Conservation (phyloP, 805 yeast genomes). For the Starmerella lactis-condensi region DNA sequence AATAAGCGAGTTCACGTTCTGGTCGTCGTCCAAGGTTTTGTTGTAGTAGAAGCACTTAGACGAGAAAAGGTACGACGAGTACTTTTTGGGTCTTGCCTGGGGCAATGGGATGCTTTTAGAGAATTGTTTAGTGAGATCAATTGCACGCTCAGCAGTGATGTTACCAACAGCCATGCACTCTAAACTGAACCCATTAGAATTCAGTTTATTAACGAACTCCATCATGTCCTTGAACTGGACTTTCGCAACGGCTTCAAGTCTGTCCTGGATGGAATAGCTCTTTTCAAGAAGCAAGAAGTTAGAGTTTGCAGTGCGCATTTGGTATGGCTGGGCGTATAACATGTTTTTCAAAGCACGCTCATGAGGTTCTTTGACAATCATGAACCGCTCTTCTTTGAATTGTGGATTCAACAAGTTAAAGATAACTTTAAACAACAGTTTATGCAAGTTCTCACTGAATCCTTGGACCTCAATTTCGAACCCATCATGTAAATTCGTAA, state of each 20-base stretch:
- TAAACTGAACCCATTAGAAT: conserved; percentile 37
- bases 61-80: conserved; percentile 22
- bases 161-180: conserved; percentile 74
- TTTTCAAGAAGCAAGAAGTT: conserved; percentile 52
- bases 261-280: conserved; percentile 47
- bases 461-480: conserved; percentile 52
- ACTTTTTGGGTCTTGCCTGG: conserved; percentile 5
- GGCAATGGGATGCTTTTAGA: conserved; percentile 1
- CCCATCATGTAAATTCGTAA: conserved; percentile 51
- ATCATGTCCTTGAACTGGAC: conserved; percentile 21
- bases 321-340: conserved; percentile 57
- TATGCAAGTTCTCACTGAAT: conserved; percentile 61
- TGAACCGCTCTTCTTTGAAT: conserved; percentile 41
- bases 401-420: conserved; percentile 33
- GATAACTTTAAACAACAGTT: conserved; percentile 42
- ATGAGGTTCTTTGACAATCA: conserved; percentile 44
- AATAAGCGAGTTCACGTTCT: conserved; percentile 68
- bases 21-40: conserved; percentile 34
- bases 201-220: conserved; percentile 19
- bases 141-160: conserved; percentile 35
- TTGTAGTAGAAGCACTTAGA: conserved; percentile 15
- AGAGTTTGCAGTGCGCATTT: conserved; percentile 49
- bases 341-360: conserved; percentile 47
- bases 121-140: conserved; percentile 28
- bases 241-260: conserved; percentile 34